Base-by-base conservation (phyloP, 129 eudicot species). In the Sambucus nigra region DNA sequence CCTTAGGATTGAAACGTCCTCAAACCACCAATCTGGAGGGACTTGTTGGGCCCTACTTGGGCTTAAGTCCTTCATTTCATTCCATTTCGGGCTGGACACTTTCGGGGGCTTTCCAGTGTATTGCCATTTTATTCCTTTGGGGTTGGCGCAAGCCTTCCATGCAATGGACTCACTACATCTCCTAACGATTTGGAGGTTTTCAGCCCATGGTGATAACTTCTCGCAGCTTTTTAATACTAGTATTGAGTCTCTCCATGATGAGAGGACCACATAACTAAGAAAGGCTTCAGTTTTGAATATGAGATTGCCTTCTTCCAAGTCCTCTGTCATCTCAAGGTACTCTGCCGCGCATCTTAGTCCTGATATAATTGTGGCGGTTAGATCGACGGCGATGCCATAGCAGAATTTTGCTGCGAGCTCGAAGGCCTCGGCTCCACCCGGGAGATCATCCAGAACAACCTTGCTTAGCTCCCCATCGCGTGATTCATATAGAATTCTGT, bases 11-110 rank as follows among this genome's bases (percentile, higher is more conserved):
- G 95, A 80, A 18, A 78, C 76, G 50, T 84, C 94, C 50, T 89
- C 97, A 67, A 71, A 89, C 97, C 97, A 89, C 97, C 97, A 89
- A 53, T 84, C 86, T 0, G 81, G 71, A 1, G 99, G 99, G 12
- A 65, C 96, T 28, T 65, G 87, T 0, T 63, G 66, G 69, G 66
- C 69, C 50, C 93, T 64, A 53, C 77, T 81, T 5, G 86, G 83
- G 70, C 88, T 72, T 7, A 80, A 72, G 25, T 76, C 94, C 45
- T 83, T 87, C 77, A 59, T 71, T 61, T 82, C 96, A 25, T 60
- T 79, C 94, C 96, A 87, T 25, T 65, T 76, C 2, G 94, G 96
- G 73, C 96, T 87, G 0, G 93, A 76, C 17, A 55, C 76, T 32
- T 71, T 77, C 15, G 64, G 59, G 9, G 94, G 88, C 62, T 57